Evolutionary conservation across 164 flowering plant genomes (phyloP).

Genomic region (Annona squamosa): DNA sequence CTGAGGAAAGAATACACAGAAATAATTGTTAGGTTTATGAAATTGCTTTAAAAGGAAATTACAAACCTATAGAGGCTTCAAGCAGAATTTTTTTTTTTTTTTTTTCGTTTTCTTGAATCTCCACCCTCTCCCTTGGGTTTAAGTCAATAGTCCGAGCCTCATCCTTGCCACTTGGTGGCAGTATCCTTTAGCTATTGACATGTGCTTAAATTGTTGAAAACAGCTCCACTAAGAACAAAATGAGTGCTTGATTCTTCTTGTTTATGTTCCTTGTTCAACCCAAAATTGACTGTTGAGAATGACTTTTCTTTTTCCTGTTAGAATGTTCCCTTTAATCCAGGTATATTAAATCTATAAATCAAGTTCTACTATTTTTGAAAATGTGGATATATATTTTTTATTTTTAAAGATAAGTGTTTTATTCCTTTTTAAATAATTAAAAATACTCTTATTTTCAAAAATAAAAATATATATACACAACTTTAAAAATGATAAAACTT

Average conservation of each 20-base stretch:
- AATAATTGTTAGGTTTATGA: background rate
- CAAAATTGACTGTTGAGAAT: conserved; percentile 25
- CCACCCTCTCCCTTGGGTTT: conserved; percentile 7
- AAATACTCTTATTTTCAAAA: no score
- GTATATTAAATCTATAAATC: no score
- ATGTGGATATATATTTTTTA: no score
- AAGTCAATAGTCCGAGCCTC: conserved; percentile 10
- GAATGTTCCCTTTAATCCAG: background rate
- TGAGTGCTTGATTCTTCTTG: conserved; percentile 14
- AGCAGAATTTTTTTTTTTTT: conserved; percentile 11
- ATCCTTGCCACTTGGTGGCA: conserved; percentile 10
- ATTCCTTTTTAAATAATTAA: no score
- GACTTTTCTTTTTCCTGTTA: conserved; percentile 41
- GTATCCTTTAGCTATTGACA: conserved; percentile 13
- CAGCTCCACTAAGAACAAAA: conserved; percentile 21
- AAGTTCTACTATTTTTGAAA: no score
- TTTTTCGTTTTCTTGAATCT: conserved; percentile 35
- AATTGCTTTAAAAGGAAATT: background rate
- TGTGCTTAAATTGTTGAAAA: conserved; percentile 42
- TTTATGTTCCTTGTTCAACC: conserved; percentile 12
- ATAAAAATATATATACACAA: no score
- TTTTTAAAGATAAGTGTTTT: no score
- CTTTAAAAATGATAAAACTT: no score
- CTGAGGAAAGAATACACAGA: no score
- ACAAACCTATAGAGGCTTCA: conserved; percentile 23